Percentiles rank a stretch among this genome's conserved stretches.
These are phyloP conservation scores for Claviceps capensis DNA, from an alignment of 2,329 filamentous ascomycete genomes.

Conservation along the genomic window DNA sequence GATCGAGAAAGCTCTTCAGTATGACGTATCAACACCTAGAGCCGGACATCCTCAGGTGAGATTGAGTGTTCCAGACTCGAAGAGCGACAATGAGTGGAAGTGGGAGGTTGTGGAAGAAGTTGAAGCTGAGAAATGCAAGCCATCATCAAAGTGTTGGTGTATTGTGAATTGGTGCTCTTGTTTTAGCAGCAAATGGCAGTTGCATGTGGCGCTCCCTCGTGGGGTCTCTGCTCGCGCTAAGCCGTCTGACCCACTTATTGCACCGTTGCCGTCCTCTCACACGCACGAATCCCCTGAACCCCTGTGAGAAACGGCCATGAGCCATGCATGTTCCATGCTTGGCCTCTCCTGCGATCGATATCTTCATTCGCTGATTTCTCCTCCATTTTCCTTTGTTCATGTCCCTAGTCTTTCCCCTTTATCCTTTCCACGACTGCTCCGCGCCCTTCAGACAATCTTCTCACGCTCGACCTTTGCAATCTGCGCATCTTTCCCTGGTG, in stretches of 20 bases:
- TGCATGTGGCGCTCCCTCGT: neutral
- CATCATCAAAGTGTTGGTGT: no score
- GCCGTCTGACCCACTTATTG: neutral
- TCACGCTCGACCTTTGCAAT: neutral
- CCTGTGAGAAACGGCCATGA: neutral
- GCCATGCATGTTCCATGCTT: neutral
- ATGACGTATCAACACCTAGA: no score
- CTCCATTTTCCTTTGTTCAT: neutral
- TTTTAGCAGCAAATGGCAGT: no score
- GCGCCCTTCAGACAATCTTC: neutral
- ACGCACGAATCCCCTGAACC: neutral
- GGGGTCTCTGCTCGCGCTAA: neutral
- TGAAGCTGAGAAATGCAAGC: no score
- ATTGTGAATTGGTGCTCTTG: no score
- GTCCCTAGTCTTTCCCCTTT: neutral
- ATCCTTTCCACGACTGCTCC: neutral
- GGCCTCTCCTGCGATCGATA: neutral
- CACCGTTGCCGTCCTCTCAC: neutral
- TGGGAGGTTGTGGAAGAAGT: no score
- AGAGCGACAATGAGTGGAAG: no score
- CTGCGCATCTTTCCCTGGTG: neutral
- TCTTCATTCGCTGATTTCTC: neutral
- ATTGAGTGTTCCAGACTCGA: no score
- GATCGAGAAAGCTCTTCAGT: no score
- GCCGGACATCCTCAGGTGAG: no score